phyloP scores from a whole-genome alignment of 2,329 filamentous ascomycete species.

The Cadophora sp. region DNA sequence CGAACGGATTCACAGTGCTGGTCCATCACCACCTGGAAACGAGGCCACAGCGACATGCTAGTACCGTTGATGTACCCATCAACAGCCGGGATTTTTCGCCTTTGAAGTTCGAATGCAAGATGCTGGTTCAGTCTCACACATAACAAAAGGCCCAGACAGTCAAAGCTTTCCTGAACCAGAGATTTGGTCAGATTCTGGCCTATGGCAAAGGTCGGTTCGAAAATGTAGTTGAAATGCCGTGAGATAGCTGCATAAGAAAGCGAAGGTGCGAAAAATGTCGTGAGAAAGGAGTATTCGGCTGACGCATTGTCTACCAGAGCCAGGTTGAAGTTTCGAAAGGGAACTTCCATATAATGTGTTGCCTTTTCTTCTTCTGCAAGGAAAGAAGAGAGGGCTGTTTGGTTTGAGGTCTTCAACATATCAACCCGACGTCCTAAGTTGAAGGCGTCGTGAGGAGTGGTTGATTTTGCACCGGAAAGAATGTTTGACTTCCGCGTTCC shows the following conservation, averaged over 20 bases:
- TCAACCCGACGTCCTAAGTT: slow-evolving; percentile 87
- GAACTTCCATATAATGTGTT: slow-evolving; percentile 85
- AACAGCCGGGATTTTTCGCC: slow-evolving; percentile 85
- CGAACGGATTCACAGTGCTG: slow-evolving; percentile 88
- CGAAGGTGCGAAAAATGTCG: slow-evolving; percentile 84
- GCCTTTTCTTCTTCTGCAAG: slow-evolving; percentile 88
- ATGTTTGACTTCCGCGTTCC: slow-evolving; percentile 68
- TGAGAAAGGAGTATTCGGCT: slow-evolving; percentile 93
- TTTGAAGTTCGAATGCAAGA: slow-evolving; percentile 91
- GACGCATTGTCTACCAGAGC: slow-evolving; percentile 93
- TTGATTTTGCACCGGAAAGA: slow-evolving; percentile 57
- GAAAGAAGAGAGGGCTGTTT: slow-evolving; percentile 83
- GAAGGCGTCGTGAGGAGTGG: slow-evolving; percentile 81
- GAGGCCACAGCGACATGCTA: slow-evolving; percentile 95
- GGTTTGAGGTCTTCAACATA: slow-evolving; percentile 74
- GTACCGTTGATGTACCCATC: slow-evolving; percentile 94
- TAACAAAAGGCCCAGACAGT: slow-evolving; percentile 87
- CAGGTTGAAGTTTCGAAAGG: slow-evolving; percentile 94
- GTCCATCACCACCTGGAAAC: slow-evolving; percentile 94
- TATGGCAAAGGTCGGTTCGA: slow-evolving; percentile 86
- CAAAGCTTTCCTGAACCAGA: slow-evolving; percentile 78
- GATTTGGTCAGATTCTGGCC: slow-evolving; percentile 79
- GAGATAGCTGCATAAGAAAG: slow-evolving; percentile 79
- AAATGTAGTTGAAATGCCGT: slow-evolving; percentile 85
- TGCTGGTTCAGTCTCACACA: slow-evolving; percentile 94